A percentile compares a stretch with the other conserved stretches of the same genome.
Evolutionary conservation across 2,329 filamentous ascomycete genomes (phyloP).

Genomic region (Ascochyta pisi): DNA sequence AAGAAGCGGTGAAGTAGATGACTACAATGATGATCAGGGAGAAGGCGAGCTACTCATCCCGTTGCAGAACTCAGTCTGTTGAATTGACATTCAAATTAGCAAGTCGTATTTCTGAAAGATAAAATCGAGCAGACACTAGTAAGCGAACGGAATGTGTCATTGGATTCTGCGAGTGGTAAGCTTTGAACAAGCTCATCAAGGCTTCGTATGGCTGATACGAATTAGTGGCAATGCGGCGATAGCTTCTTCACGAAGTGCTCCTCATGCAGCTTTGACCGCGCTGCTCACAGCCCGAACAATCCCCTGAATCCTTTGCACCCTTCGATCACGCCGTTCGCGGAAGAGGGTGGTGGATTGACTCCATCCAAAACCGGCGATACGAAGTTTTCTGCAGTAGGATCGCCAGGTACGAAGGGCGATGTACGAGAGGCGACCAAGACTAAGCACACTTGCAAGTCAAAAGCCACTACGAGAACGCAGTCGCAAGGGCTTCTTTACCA

Average conservation of each 20-base stretch:
- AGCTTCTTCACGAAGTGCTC: conserved; percentile 39
- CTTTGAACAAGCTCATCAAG: background rate
- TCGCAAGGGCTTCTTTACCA: background rate
- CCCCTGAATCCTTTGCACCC: conserved; percentile 34
- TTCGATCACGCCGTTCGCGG: conserved; percentile 24
- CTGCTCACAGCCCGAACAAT: conserved; percentile 23
- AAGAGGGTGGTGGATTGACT: background rate
- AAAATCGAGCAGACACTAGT: background rate
- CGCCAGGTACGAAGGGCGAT: background rate
- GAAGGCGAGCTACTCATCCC: background rate
- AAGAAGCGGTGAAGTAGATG: background rate
- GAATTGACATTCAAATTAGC: background rate
- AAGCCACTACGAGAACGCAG: conserved; percentile 3
- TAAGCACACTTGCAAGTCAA: background rate
- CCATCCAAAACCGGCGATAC: background rate
- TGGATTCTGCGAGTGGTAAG: conserved; percentile 24
- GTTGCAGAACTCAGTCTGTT: background rate
- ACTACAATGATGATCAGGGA: background rate
- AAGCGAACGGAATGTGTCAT: conserved; percentile 33
- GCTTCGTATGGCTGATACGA: conserved; percentile 6
- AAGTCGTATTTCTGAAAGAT: background rate
- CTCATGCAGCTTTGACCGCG: conserved; percentile 36
- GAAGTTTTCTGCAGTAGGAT: background rate
- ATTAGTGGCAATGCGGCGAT: conserved; percentile 36
- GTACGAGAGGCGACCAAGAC: background rate